These are phyloP conservation scores for Fagopyrum esculentum DNA, from an alignment of 148 eudicot genomes.

Conservation along the genomic window DNA sequence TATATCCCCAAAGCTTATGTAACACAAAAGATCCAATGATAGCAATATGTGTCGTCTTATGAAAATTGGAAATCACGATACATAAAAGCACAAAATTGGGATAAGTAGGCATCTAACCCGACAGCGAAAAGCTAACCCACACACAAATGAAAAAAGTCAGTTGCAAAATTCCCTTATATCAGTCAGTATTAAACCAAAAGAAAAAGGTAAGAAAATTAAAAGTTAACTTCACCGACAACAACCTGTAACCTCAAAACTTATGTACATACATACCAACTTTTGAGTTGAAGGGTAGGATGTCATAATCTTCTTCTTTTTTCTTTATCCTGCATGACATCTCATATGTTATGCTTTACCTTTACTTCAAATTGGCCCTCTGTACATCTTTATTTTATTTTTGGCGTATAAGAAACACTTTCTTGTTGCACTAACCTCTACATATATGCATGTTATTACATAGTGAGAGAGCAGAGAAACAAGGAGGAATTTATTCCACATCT, in stretches of 20 bases:
- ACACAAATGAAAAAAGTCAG: not conserved
- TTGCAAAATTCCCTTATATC: not conserved
- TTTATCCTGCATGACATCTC: not conserved
- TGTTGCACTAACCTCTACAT: not conserved
- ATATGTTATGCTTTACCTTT: conserved; percentile 7
- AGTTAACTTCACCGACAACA: not conserved
- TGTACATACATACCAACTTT: not conserved
- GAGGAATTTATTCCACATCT: not conserved
- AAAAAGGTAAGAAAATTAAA: not conserved
- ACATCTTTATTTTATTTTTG: not conserved
- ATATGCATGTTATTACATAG: not conserved
- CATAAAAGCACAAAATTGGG: no score
- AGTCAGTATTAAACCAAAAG: not conserved
- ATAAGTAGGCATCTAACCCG: not conserved
- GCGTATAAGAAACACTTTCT: conserved; percentile 7
- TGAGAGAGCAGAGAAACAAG: not conserved
- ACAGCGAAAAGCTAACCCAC: conserved; percentile 6
- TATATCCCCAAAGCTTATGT: not conserved
- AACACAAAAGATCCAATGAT: no score
- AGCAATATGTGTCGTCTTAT: no score
- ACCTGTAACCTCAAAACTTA: not conserved
- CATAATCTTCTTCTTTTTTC: not conserved
- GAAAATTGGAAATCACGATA: no score
- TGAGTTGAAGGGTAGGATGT: not conserved
- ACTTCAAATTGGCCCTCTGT: not conserved